Base-by-base conservation (phyloP, 2,329 filamentous ascomycete species). In the Tolypocladium endophyticum region DNA sequence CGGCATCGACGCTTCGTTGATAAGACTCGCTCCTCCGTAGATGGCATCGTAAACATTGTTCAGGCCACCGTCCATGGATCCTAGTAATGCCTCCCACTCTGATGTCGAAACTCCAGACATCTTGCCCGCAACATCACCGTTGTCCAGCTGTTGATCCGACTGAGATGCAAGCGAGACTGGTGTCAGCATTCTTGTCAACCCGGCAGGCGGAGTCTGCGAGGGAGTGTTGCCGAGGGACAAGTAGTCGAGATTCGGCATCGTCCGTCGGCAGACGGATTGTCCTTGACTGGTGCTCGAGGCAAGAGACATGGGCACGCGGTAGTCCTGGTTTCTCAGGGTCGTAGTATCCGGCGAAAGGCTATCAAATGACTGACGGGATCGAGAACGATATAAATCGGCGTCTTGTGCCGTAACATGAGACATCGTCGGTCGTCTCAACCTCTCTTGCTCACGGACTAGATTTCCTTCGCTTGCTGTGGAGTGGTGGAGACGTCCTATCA, bases 21-120 rank as follows among this genome's bases (percentile, higher is more conserved):
- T 75, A 62, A 77, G 73, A 54, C 78, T 79, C 12, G 81, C 80
- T 0, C 88, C 88, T 43, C 88, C 89, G 65, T 92, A 92, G 59
- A 91, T 90, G 47, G 87, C 87, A 68, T 91, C 87, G 72, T 90
- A 94, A n/a, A 95, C 87, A 68, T 93, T 95, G 58, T 87, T 84
- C 64, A 87, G 82, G 0, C 90, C 90, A 41, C 86, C 86, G 66
- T 96, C 91, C 71, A 96, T 85, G 28, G 87, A 87, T 4, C 88
- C 87, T 2, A 96, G 80, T 0, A 96, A 79, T 1, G 87, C 85
- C 71, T 96, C 91, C 92, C 91, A 96, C 66, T 94, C 90, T 0
- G 85, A 79, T 11, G 86, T 76, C 0, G 85, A 85, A 16, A 87
- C 79, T 20, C 74, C 75, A 63, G 67, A 64, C 45, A 73, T 65